A percentile compares a stretch with the other conserved stretches of the same genome.
Conservation (phyloP, 768 basidiomycete genomes). For the Macrocybe gigantea region DNA sequence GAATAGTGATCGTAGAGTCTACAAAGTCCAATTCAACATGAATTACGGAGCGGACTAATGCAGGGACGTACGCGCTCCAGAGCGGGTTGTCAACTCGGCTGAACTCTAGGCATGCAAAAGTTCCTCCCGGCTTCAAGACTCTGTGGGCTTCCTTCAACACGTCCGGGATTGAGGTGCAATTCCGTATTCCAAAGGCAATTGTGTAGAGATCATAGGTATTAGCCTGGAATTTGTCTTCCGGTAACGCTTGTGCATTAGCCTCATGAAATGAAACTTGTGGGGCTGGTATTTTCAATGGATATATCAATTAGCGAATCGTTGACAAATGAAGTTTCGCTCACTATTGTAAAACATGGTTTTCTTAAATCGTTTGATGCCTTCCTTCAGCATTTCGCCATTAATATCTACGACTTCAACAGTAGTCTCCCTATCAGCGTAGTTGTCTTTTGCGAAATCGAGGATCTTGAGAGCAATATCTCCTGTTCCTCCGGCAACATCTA, state of each 20-base stretch:
- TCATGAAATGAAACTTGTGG: slow-evolving; percentile 91
- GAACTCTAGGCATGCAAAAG: slow-evolving; percentile 94
- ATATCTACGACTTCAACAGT: slow-evolving; percentile 90
- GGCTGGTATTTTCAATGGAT: slow-evolving; percentile 38
- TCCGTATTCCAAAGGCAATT: slow-evolving; percentile 97
- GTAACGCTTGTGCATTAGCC: slow-evolving; percentile 85
- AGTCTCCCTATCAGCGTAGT: slow-evolving; percentile 85
- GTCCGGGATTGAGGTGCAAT: slow-evolving; percentile 88
- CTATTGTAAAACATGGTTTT: slow-evolving; percentile 99
- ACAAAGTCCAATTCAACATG: slow-evolving; percentile 8
- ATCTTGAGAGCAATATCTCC: slow-evolving; percentile 96
- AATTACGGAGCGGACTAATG: background rate
- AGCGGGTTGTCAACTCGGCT: slow-evolving; percentile 88
- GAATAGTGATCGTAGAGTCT: slow-evolving; percentile 95
- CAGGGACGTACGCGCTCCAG: slow-evolving; percentile 65
- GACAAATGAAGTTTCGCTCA: slow-evolving; percentile 29
- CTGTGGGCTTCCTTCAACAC: slow-evolving; percentile 88
- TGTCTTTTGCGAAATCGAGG: slow-evolving; percentile 84
- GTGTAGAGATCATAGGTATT: slow-evolving; percentile 95
- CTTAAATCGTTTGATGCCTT: slow-evolving; percentile 85
- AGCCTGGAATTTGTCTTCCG: slow-evolving; percentile 59
- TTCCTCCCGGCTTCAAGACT: slow-evolving; percentile 94
- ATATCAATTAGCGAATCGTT: background rate
- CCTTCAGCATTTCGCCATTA: slow-evolving; percentile 92
- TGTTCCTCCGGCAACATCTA: slow-evolving; percentile 97